Evolutionary conservation across 2,329 filamentous ascomycete species (phyloP).

Genomic region (Tolypocladium cylindrosporum): DNA sequence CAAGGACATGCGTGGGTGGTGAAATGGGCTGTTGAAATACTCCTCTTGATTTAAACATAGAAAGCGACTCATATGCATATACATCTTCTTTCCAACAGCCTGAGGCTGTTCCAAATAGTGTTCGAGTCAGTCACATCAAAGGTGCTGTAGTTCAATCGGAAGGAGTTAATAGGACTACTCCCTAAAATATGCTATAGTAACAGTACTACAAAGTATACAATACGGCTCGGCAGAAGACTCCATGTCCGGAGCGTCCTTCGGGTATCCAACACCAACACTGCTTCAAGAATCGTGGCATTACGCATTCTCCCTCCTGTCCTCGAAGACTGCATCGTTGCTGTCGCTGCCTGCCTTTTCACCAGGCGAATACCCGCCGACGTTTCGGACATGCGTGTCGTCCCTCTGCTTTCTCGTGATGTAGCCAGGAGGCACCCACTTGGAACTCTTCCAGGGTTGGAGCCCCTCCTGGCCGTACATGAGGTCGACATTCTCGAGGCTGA

Average conservation of each 20-base stretch:
- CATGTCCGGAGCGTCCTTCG: too few relatives aligned
- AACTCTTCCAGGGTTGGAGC: conserved; percentile 52
- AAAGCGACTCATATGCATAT: too few relatives aligned
- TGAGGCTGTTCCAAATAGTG: too few relatives aligned
- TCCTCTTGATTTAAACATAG: too few relatives aligned
- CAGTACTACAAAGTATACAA: not conserved
- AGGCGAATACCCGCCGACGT: not conserved
- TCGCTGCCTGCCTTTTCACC: conserved; percentile 6
- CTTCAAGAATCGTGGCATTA: not conserved
- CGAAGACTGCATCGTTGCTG: not conserved
- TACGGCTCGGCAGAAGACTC: too few relatives aligned
- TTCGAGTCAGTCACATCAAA: too few relatives aligned
- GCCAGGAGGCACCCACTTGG: conserved; percentile 39
- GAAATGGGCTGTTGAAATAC: too few relatives aligned
- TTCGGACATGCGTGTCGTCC: conserved; percentile 17
- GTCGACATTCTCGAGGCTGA: conserved; percentile 63
- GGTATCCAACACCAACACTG: too few relatives aligned
- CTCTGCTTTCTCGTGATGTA: conserved; percentile 29
- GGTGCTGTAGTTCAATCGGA: too few relatives aligned
- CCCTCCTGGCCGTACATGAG: conserved; percentile 53
- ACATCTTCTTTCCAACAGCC: too few relatives aligned
- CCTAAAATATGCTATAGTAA: not conserved
- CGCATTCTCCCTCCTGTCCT: conserved; percentile 2
- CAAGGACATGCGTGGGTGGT: too few relatives aligned
- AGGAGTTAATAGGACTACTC: too few relatives aligned